Percentiles rank a stretch among this genome's conserved stretches.
These are phyloP conservation scores for Amphichorda felina DNA, from an alignment of 2,329 filamentous ascomycete genomes.

Conservation along the genomic window DNA sequence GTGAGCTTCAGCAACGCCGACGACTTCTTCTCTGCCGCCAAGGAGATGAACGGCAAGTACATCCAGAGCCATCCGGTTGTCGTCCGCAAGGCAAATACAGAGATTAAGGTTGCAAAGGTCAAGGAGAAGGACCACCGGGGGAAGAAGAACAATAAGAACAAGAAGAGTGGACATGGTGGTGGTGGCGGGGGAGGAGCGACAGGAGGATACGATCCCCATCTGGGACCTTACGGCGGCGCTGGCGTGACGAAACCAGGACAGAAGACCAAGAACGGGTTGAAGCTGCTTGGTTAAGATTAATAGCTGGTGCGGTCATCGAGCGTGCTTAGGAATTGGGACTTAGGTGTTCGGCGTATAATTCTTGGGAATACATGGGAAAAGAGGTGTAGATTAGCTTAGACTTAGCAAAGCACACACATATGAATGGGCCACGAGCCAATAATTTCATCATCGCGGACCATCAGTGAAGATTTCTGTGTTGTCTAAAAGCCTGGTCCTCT, in stretches of 20 bases:
- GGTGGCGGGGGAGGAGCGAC: constrained; percentile 16
- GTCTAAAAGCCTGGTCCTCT: too few relatives aligned
- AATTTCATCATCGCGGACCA: too few relatives aligned
- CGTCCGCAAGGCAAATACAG: constrained; percentile 79
- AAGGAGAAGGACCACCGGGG: constrained; percentile 41
- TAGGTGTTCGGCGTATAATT: neutral
- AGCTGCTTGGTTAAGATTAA: constrained; percentile 43
- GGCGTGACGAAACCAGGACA: constrained; percentile 51
- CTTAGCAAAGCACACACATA: too few relatives aligned
- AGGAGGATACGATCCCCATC: constrained; percentile 33
- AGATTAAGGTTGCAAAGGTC: constrained; percentile 68
- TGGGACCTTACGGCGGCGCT: constrained; percentile 37
- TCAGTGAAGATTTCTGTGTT: too few relatives aligned
- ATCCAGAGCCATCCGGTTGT: constrained; percentile 93
- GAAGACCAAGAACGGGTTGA: constrained; percentile 56
- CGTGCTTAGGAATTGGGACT: too few relatives aligned
- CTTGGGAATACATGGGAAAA: too few relatives aligned
- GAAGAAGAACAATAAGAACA: constrained; percentile 23
- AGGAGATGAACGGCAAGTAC: constrained; percentile 99
- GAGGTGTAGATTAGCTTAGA: too few relatives aligned
- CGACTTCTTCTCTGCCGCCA: constrained; percentile 90
- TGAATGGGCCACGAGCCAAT: too few relatives aligned
- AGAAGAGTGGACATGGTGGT: constrained; percentile 17
- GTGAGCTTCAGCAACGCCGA: constrained; percentile 93
- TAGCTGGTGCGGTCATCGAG: neutral